Conservation (phyloP, 1,139 yeast genomes). For the Saccharomyces pastorianus region DNA sequence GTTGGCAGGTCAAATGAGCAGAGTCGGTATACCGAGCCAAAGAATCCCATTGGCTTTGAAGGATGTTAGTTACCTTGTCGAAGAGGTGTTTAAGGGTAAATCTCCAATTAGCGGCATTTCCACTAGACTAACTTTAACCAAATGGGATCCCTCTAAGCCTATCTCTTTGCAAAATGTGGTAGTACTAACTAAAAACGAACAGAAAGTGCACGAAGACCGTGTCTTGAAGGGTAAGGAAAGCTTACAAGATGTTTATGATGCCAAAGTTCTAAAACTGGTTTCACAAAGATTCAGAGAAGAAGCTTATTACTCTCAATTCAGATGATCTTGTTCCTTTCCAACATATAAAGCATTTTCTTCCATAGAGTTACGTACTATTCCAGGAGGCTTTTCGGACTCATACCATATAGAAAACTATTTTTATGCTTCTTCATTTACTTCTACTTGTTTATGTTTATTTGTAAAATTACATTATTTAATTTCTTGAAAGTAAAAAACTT, state of each 20-base stretch:
- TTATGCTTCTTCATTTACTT: not conserved
- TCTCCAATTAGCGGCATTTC: slow-evolving; percentile 78
- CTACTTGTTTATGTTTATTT: not conserved
- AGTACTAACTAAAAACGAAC: slow-evolving; percentile 83
- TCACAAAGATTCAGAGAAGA: slow-evolving; percentile 65
- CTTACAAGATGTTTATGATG: slow-evolving; percentile 55
- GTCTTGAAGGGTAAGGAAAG: slow-evolving; percentile 58
- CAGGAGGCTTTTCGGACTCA: not conserved
- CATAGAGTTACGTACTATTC: not conserved
- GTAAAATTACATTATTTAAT: no score
- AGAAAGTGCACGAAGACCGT: slow-evolving; percentile 62
- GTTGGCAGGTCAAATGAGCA: slow-evolving; percentile 76
- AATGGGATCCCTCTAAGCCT: slow-evolving; percentile 66
- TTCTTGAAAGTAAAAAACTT: no score
- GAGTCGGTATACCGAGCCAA: slow-evolving; percentile 62
- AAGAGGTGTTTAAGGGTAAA: slow-evolving; percentile 87
- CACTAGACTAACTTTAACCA: slow-evolving; percentile 66
- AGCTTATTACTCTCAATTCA: slow-evolving; percentile 53
- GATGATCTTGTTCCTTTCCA: slow-evolving; percentile 25
- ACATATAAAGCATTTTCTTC: not conserved
- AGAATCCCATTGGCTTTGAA: slow-evolving; percentile 61
- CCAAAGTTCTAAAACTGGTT: slow-evolving; percentile 52
- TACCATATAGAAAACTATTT: not conserved
- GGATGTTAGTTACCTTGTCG: slow-evolving; percentile 79
- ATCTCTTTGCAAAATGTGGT: slow-evolving; percentile 65